Percentiles rank a stretch among this genome's conserved stretches.
phyloP scores from a whole-genome alignment of 2,329 filamentous ascomycete species.

The Pseudomassariella vexata region DNA sequence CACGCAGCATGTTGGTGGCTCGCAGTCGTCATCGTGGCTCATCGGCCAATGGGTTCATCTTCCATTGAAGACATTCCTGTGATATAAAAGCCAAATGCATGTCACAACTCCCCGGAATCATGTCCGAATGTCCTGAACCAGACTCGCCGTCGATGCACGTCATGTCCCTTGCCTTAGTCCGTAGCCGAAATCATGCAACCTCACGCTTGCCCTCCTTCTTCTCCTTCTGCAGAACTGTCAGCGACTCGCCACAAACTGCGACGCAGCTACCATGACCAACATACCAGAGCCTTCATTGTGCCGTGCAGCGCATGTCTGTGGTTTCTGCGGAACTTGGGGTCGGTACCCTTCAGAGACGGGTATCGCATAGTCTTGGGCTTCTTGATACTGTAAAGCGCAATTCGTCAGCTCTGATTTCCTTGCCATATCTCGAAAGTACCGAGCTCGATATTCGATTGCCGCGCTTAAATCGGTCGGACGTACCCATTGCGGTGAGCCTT shows the following conservation, averaged over 20 bases:
- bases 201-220: constrained; percentile 94
- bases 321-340: constrained; percentile 99
- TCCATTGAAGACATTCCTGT: constrained; percentile 22
- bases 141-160: constrained; percentile 24
- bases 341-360: constrained; percentile 96
- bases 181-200: constrained; percentile 51
- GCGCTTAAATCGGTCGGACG: too few species aligned
- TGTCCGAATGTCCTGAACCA: constrained; percentile 24
- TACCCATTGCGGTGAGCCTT: constrained; percentile 99
- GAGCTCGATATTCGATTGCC: too few species aligned
- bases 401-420: constrained; percentile 9
- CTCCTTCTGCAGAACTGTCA: constrained; percentile 63
- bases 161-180: constrained; percentile 14
- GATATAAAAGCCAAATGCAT: constrained; percentile 25
- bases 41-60: constrained; percentile 22
- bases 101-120: constrained; percentile 27
- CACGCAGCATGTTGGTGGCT: neutral
- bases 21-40: constrained; percentile 19
- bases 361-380: constrained; percentile 99
- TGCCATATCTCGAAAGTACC: constrained; percentile 2
- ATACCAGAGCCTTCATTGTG: constrained; percentile 94
- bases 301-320: constrained; percentile 99
- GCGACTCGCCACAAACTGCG: constrained; percentile 2
- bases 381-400: constrained; percentile 74
- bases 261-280: constrained; percentile 21